Evolutionary conservation across 1,284 basidiomycete genomes (phyloP).

Genomic region (Cryptococcus sp.): DNA sequence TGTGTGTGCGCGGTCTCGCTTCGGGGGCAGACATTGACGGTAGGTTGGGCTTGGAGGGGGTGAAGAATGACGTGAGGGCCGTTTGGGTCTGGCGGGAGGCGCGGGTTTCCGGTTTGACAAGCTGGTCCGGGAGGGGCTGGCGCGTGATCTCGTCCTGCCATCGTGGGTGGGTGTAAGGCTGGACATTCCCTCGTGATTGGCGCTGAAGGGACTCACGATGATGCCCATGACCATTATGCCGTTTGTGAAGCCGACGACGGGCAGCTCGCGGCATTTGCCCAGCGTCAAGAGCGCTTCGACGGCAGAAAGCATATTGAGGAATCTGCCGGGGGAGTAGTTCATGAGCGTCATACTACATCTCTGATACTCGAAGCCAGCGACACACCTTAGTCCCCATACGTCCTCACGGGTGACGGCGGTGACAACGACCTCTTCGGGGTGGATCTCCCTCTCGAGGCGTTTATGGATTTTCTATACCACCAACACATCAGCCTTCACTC

Average conservation of each 20-base stretch:
- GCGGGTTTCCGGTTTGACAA: conserved; percentile 28
- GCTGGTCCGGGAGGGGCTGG: conserved; percentile 37
- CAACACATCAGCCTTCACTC: not conserved
- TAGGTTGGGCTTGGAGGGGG: conserved; percentile 24
- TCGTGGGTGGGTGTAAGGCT: too few species aligned
- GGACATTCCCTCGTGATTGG: too few species aligned
- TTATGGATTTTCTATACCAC: conserved; percentile 66
- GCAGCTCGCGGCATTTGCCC: conserved; percentile 67
- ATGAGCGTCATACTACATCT: not conserved
- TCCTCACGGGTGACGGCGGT: conserved; percentile 63
- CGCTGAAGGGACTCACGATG: conserved; percentile 58
- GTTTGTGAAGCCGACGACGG: conserved; percentile 68
- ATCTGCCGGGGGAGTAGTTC: conserved; percentile 52
- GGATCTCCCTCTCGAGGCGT: conserved; percentile 72
- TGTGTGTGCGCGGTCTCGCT: conserved; percentile 33
- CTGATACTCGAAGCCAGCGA: conserved; percentile 6
- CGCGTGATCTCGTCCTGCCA: conserved; percentile 61
- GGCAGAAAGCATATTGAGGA: conserved; percentile 66
- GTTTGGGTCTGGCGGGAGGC: conserved; percentile 26
- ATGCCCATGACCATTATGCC: conserved; percentile 64
- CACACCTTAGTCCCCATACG: conserved; percentile 68
- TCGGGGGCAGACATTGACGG: conserved; percentile 3
- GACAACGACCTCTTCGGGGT: conserved; percentile 63
- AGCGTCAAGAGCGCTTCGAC: conserved; percentile 59
- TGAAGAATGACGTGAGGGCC: conserved; percentile 39